These are phyloP conservation scores for Vitis hybrid DNA, from an alignment of 177 flowering plant species.

Conservation along the genomic window DNA sequence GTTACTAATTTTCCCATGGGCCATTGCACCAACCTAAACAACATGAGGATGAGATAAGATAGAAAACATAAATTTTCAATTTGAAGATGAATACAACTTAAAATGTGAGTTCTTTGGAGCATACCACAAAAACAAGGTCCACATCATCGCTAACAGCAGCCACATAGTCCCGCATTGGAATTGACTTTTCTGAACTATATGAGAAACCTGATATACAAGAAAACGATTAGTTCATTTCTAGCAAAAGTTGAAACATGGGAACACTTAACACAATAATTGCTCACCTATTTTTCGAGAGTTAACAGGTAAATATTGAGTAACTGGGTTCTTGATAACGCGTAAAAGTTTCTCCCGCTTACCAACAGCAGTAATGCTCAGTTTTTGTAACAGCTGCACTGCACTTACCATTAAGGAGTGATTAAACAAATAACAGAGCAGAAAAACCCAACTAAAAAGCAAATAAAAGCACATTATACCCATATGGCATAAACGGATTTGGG, in stretches of 20 bases:
- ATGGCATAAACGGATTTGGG: neutral
- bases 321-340: slow-evolving; percentile 85
- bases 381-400: slow-evolving; percentile 93
- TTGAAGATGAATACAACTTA: too few species aligned
- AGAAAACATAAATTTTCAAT: too few species aligned
- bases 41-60: neutral
- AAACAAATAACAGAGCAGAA: neutral
- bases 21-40: slow-evolving; percentile 91
- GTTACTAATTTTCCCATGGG: slow-evolving; percentile 75
- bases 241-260: neutral
- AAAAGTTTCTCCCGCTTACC: slow-evolving; percentile 81
- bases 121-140: slow-evolving; percentile 90
- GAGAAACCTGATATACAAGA: slow-evolving; percentile 65
- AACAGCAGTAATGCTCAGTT: slow-evolving; percentile 66
- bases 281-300: slow-evolving; percentile 79
- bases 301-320: slow-evolving; percentile 73
- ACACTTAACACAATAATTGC: slow-evolving; percentile 4
- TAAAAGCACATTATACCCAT: neutral
- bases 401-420: neutral
- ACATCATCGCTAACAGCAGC: slow-evolving; percentile 43
- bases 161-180: slow-evolving; percentile 59
- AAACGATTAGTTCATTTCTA: neutral
- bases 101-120: slow-evolving; percentile 3
- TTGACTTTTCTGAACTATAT: slow-evolving; percentile 70
- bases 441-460: neutral